These are phyloP conservation scores for Hippophae gyantsensis DNA, from an alignment of 306 rosid species.

Conservation along the genomic window DNA sequence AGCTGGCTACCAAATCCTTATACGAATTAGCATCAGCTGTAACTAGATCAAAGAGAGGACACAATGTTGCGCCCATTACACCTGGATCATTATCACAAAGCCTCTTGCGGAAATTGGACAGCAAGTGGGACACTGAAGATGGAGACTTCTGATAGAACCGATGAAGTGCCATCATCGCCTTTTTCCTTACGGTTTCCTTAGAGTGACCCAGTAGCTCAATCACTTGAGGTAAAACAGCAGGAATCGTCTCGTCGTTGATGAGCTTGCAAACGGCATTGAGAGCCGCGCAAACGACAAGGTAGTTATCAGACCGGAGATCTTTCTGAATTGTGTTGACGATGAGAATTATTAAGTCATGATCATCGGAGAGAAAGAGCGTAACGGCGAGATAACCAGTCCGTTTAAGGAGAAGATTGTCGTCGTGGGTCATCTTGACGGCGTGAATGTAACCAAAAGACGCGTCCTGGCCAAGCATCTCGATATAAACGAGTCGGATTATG, in stretches of 20 bases:
- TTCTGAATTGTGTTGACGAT: slow-evolving; percentile 95
- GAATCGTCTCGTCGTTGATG: slow-evolving; percentile 86
- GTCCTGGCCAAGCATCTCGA: slow-evolving; percentile 60
- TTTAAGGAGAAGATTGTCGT: slow-evolving; percentile 54
- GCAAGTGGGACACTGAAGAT: slow-evolving; percentile 61
- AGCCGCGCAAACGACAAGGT: slow-evolving; percentile 74
- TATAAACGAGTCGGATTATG: slow-evolving; percentile 75
- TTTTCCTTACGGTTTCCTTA: slow-evolving; percentile 77
- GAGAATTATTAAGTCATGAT: slow-evolving; percentile 81
- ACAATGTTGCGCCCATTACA: slow-evolving; percentile 85
- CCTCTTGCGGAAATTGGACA: slow-evolving; percentile 61
- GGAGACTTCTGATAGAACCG: slow-evolving; percentile 75
- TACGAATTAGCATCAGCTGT: slow-evolving; percentile 43
- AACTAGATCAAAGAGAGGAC: slow-evolving; percentile 66
- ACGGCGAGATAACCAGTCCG: slow-evolving; percentile 94
- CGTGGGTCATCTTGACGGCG: slow-evolving; percentile 96
- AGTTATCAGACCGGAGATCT: slow-evolving; percentile 75
- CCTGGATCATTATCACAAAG: slow-evolving; percentile 91
- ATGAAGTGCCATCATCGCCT: slow-evolving; percentile 90
- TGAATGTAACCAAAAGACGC: slow-evolving; percentile 72
- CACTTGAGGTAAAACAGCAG: slow-evolving; percentile 83
- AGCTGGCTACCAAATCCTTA: slow-evolving; percentile 77
- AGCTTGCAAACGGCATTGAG: slow-evolving; percentile 75
- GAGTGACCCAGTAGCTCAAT: slow-evolving; percentile 65
- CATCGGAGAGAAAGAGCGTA: slow-evolving; percentile 68